Base-by-base conservation (phyloP, 768 basidiomycete genomes). In the Scleroderma citrinum region DNA sequence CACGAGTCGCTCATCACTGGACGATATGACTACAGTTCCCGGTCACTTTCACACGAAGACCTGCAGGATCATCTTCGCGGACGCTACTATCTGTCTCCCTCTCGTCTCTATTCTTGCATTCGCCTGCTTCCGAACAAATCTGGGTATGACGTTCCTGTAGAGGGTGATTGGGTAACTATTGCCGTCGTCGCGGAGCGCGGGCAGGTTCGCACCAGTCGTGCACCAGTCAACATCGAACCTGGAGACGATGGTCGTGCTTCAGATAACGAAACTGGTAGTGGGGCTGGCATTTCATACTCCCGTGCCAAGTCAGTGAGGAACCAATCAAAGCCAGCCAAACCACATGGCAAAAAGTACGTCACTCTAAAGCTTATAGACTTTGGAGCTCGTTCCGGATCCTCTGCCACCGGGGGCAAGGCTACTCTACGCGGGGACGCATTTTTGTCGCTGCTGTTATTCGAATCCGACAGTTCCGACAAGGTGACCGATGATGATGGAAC, bases 151-250 rank as follows among this genome's bases (percentile, higher is more conserved):
- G 80, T 99, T 1, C 94, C 95, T 10, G 84, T 97, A 2, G 79
- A 81, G 6, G 89, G 89, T 2, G 96, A 98, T 65, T 98, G 92
- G 88, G 78, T 97, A 36, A 94, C 93, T 6, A 90, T 99, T 41
- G 95, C 92, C 2, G 94, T 98, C 5, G 83, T 99, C 13, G 95
- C 93, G 2, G 92, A 95, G 64, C 81, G 92, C 19, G 85, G 92
- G 3, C 85, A 83, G 7, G 72, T 94, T 61, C 82, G 79, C 54
- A 78, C 83, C 56, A 89, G 76, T 41, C 78, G 76, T 49, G 82
- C 85, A 26, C 86, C 85, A 43, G 80, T 85, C 17, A 65, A 61
- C 34, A 62, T 75, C 12, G 63, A 77, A 7, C 76, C 68, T 29
- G 67, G 64, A 11, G 72, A 71, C 23, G 77, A 80, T 42, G 76